Conservation (phyloP, 2,329 filamentous ascomycete genomes). For the Passalora sequoiae region DNA sequence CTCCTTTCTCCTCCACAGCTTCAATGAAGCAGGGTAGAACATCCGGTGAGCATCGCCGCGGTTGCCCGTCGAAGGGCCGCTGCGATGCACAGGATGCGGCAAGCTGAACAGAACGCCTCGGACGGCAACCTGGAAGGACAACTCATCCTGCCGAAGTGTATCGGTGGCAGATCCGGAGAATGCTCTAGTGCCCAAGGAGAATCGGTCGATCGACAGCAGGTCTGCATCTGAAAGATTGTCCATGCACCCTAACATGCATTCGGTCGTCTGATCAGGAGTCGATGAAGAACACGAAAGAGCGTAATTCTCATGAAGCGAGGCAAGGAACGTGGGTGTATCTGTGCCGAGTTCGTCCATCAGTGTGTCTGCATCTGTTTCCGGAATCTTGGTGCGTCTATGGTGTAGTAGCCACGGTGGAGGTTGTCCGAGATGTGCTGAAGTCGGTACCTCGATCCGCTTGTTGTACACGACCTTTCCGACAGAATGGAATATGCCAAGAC, state of each 20-base stretch:
- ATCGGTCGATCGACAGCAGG: conserved; percentile 70
- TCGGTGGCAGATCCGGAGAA: conserved; percentile 56
- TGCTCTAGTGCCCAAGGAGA: conserved; percentile 53
- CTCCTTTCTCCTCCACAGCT: conserved; percentile 77
- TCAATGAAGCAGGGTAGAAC: conserved; percentile 83
- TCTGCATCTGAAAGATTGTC: conserved; percentile 84
- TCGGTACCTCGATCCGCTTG: conserved; percentile 63
- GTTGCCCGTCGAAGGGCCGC: conserved; percentile 34
- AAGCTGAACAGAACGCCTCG: conserved; percentile 80
- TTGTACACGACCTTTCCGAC: conserved; percentile 96
- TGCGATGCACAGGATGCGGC: conserved; percentile 73
- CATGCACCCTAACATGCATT: conserved; percentile 78
- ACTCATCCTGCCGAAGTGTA: conserved; percentile 81
- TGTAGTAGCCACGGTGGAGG: conserved; percentile 46
- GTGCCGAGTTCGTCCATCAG: conserved; percentile 93
- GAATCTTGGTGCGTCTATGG: conserved; percentile 39
- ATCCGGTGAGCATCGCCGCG: conserved; percentile 68
- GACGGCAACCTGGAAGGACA: conserved; percentile 85
- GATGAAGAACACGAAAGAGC: conserved; percentile 69
- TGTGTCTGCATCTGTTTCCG: conserved; percentile 52
- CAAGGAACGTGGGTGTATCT: conserved; percentile 83
- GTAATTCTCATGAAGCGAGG: conserved; percentile 91
- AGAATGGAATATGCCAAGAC: conserved; percentile 89
- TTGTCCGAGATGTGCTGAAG: conserved; percentile 34
- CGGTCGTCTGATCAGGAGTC: conserved; percentile 58